phyloP scores from a whole-genome alignment of 2,329 filamentous ascomycete species.

The Venturia oleaginea region DNA sequence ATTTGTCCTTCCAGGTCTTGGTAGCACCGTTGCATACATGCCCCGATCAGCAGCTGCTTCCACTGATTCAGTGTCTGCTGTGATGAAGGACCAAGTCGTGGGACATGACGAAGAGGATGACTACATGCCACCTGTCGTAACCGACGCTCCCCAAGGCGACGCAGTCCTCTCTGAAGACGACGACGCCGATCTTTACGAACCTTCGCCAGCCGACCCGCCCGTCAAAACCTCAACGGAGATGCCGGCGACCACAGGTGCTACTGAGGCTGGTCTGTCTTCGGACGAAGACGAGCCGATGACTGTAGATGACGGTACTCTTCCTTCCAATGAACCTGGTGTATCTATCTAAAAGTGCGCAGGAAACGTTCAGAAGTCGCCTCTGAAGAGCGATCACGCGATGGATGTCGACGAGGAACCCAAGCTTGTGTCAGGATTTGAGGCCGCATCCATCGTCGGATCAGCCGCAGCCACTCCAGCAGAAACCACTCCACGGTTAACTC shows the following conservation, averaged over 20 bases:
- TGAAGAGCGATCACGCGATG: neutral
- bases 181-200: conserved; percentile 5
- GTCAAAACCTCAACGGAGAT: neutral
- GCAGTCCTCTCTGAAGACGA: neutral
- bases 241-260: neutral
- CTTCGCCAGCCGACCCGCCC: neutral
- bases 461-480: neutral
- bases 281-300: neutral
- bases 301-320: conserved; percentile 5
- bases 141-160: neutral
- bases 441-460: neutral
- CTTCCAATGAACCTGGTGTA: neutral
- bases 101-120: conserved; percentile 13
- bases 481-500: neutral
- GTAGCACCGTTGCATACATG: neutral
- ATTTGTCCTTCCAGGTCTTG: neutral
- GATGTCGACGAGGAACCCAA: neutral
- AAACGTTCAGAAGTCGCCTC: neutral
- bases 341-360: neutral
- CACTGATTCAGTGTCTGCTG: neutral
- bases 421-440: neutral
- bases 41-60: neutral
- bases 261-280: neutral
- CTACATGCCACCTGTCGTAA: conserved; percentile 27
- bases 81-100: neutral